phyloP scores from a whole-genome alignment of 2,329 filamentous ascomycete genomes.

The Diaporthe batatas region DNA sequence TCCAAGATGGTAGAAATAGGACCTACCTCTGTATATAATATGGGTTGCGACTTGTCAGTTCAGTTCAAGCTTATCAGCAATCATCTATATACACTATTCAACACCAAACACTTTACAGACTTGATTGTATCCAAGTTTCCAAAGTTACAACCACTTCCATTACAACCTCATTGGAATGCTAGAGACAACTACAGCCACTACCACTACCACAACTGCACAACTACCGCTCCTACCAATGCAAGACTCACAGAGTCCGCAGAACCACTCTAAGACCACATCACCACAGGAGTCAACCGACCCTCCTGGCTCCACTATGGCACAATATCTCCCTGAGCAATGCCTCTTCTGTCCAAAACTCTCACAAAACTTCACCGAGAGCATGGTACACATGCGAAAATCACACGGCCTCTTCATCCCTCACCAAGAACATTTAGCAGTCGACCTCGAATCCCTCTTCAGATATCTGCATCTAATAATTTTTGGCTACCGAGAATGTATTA shows the following conservation, averaged over 20 bases:
- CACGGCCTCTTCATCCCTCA: constrained; percentile 62
- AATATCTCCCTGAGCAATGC: constrained; percentile 52
- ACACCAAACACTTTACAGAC: neutral
- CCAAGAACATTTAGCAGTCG: constrained; percentile 56
- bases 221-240: neutral
- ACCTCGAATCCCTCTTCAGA: constrained; percentile 60
- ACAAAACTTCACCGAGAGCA: constrained; percentile 52
- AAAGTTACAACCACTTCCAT: neutral
- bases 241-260: neutral
- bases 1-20: neutral
- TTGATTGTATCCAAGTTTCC: neutral
- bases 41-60: neutral
- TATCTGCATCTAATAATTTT: constrained; percentile 64
- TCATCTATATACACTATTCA: neutral
- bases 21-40: constrained; percentile 1
- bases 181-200: constrained; percentile 11
- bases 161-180: neutral
- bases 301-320: neutral
- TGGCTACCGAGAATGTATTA: constrained; percentile 63
- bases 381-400: constrained; percentile 62
- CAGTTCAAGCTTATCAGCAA: neutral
- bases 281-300: neutral
- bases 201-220: constrained; percentile 7
- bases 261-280: neutral
- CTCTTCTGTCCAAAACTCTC: constrained; percentile 57